Evolutionary conservation across 306 rosid species (phyloP).

Genomic region (Trifolium pratense): DNA sequence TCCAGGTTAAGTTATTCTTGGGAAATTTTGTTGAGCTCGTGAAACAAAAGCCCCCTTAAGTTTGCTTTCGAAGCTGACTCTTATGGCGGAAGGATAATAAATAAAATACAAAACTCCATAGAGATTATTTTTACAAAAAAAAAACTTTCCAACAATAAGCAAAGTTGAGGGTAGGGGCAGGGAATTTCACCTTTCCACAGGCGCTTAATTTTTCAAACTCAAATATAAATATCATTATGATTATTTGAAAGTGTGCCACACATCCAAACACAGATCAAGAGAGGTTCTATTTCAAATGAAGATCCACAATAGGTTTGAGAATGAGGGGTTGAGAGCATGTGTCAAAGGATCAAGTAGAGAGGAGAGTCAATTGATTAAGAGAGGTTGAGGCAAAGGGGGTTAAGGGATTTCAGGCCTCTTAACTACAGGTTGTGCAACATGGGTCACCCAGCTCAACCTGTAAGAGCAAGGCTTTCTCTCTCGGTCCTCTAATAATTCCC

Average conservation of each 20-base stretch:
- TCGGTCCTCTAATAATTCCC: not conserved
- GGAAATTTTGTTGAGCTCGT: no score
- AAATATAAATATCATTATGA: conserved; percentile 3
- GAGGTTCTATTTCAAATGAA: conserved; percentile 8
- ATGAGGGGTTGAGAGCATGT: not conserved
- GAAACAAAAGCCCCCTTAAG: not conserved
- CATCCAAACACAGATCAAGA: not conserved
- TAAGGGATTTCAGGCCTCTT: not conserved
- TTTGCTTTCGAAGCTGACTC: not conserved
- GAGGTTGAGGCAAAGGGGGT: conserved; percentile 14
- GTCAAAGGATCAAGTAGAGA: not conserved
- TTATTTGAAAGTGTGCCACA: not conserved
- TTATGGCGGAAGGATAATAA: not conserved
- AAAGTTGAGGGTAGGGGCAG: not conserved
- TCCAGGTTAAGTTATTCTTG: not conserved
- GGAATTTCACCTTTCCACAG: not conserved
- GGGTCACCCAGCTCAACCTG: not conserved
- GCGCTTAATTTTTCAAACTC: not conserved
- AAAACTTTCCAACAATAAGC: not conserved
- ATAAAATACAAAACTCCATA: not conserved
- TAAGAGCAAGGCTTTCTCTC: not conserved
- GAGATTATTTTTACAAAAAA: not conserved
- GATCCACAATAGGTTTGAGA: not conserved
- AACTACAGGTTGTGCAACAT: conserved; percentile 3
- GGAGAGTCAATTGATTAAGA: not conserved